These are phyloP conservation scores for Trypanosoma platydactyli DNA, from an alignment of 208 protist genomes.

Conservation along the genomic window DNA sequence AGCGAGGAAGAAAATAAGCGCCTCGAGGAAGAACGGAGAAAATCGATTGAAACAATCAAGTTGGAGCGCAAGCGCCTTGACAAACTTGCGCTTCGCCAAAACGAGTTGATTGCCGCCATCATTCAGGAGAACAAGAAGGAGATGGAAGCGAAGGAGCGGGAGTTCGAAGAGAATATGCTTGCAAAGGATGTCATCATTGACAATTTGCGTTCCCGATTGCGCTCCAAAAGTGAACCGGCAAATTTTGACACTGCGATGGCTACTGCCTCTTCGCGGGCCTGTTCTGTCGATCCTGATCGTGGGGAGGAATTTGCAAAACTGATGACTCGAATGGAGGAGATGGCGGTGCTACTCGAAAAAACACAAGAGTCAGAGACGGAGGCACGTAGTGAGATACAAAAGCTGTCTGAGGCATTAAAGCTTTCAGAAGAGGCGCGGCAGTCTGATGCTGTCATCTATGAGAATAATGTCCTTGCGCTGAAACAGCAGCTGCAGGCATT, in stretches of 20 bases:
- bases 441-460: slow-evolving; percentile 65
- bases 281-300: slow-evolving; percentile 39
- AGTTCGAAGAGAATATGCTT: slow-evolving; percentile 76
- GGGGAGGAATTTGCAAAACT: slow-evolving; percentile 65
- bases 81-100: slow-evolving; percentile 63
- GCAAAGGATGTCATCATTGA: slow-evolving; percentile 82
- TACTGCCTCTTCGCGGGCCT: slow-evolving; percentile 21
- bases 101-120: slow-evolving; percentile 82
- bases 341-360: slow-evolving; percentile 63
- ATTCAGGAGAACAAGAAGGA: slow-evolving; percentile 85
- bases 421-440: slow-evolving; percentile 66
- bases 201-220: slow-evolving; percentile 68
- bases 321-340: slow-evolving; percentile 80
- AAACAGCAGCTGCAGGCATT: slow-evolving; percentile 64
- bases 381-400: slow-evolving; percentile 57
- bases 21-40: slow-evolving; percentile 40
- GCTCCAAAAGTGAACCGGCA: slow-evolving; percentile 32
- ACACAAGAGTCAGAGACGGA: slow-evolving; percentile 73
- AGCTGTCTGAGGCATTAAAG: slow-evolving; percentile 59
- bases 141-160: slow-evolving; percentile 84
- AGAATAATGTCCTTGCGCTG: slow-evolving; percentile 64
- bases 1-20: slow-evolving; percentile 57
- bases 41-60: slow-evolving; percentile 38
- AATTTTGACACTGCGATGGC: too few species aligned
- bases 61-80: slow-evolving; percentile 58